Evolutionary conservation across 257 asterid species (phyloP), one percentile per base, ranked within the genome.

Genomic region (Marsdenia floribunda): DNA sequence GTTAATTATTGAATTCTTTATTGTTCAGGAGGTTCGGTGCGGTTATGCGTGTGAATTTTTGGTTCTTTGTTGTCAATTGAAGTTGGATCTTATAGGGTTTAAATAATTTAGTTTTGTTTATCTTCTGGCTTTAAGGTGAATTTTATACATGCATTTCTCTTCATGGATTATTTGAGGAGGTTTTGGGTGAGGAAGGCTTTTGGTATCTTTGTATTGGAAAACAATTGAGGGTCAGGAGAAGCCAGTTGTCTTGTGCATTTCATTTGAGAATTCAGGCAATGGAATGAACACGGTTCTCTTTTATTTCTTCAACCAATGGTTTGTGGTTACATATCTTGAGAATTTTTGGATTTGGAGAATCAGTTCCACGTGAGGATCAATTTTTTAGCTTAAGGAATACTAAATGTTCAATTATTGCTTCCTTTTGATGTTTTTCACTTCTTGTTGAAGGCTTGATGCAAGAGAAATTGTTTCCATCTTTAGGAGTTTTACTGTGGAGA

Each of bases 71-170:
- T 16, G 49, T 63, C 33, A 46, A 24, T 6, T 57, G 59, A 46
- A 76, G 53, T 71, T 44, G 46, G 46, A 76, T 76, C 11, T 76
- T 33, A 57, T 57, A 69, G 71, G 75, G 75, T 76, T 70, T 47
- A 49, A 68, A 55, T 15, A n/a, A 53, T 52, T 52, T 21, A 10
- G 10, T 50, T 29, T 26, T 44, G 5, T 57, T 57, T 29, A 0
- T 57, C 6, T 42, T 18, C 49, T 68, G 72, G 66, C 12, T 72
- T 71, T 50, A 37, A 44, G 54, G 18, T 14, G 21, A 24, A 1
- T 24, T 29, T 77, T 24, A 53, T 18, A 57, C 72, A 42, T 66
- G 81, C 73, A 78, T 55, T 65, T 72, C 50, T 0, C 18, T 52
- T 50, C 1, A 38, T n/a, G 19, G 37, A n/a, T 52, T 4, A 4